Percentiles rank a stretch among this genome's conserved stretches.
Conservation (phyloP, 2,329 filamentous ascomycete genomes). For the Colletotrichum magnum region DNA sequence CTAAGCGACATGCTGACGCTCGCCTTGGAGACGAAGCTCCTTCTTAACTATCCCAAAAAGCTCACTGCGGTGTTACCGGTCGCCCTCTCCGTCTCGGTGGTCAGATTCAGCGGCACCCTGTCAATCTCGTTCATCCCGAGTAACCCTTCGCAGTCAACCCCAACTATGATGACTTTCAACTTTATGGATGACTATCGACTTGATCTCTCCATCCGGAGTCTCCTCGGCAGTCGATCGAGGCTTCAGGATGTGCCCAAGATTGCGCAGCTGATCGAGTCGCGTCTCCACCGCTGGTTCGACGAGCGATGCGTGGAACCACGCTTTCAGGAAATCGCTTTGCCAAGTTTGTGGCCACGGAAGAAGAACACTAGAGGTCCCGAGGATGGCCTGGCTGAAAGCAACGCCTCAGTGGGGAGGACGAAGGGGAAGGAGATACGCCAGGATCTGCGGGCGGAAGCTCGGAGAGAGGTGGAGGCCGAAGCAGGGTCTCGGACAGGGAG, state of each 20-base stretch:
- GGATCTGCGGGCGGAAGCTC: conserved; percentile 66
- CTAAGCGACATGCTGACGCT: conserved; percentile 96
- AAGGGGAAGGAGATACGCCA: conserved; percentile 68
- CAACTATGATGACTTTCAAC: conserved; percentile 93
- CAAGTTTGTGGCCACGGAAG: conserved; percentile 87
- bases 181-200: conserved; percentile 91
- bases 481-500: conserved; percentile 52
- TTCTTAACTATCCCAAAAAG: conserved; percentile 95
- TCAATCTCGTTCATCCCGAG: conserved; percentile 93
- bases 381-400: conserved; percentile 64
- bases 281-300: conserved; percentile 89
- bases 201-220: conserved; percentile 84
- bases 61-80: conserved; percentile 91
- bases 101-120: conserved; percentile 94
- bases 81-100: conserved; percentile 90
- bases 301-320: conserved; percentile 88
- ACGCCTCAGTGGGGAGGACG: conserved; percentile 64
- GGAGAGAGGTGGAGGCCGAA: conserved; percentile 63
- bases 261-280: conserved; percentile 84
- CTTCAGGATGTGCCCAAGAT: conserved; percentile 92
- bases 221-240: conserved; percentile 83
- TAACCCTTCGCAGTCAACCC: conserved; percentile 76
- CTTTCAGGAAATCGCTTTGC: conserved; percentile 88
- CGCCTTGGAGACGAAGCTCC: conserved; percentile 92
- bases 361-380: conserved; percentile 84